These are phyloP conservation scores for Micractinium sp. DNA, from an alignment of 139 green algal species.

Conservation along the genomic window DNA sequence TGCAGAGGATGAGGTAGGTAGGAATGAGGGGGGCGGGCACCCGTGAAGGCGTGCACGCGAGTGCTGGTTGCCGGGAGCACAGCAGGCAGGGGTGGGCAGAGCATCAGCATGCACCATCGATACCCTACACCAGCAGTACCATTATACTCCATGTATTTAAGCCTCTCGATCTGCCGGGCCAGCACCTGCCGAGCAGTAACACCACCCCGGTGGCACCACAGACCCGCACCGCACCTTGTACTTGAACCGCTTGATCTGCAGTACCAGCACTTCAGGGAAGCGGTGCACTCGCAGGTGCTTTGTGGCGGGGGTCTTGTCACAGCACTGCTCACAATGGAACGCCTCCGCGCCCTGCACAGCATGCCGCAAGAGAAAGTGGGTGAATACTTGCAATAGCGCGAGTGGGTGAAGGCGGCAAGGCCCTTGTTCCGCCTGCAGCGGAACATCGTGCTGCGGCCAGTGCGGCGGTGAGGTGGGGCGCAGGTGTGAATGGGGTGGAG, in stretches of 20 bases:
- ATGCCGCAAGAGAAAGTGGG: background rate
- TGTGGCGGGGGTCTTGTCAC: constrained; percentile 52
- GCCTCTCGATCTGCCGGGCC: too few species aligned
- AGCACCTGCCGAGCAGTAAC: too few species aligned
- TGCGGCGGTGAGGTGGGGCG: too few species aligned
- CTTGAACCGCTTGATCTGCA: constrained; percentile 75
- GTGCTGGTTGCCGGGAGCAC: background rate
- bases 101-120: too few species aligned
- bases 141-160: too few species aligned
- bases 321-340: constrained; percentile 62
- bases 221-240: background rate
- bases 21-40: too few species aligned
- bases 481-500: too few species aligned
- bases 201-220: too few species aligned
- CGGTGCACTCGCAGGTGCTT: constrained; percentile 65
- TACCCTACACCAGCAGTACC: too few species aligned
- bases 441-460: too few species aligned
- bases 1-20: background rate
- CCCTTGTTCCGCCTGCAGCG: background rate
- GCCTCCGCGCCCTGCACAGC: constrained; percentile 52
- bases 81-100: background rate
- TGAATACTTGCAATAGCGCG: background rate
- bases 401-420: background rate
- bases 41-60: too few species aligned
- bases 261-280: constrained; percentile 55